Conservation (phyloP, 2,329 filamentous ascomycete species). For the Intubia oerlemansii region DNA sequence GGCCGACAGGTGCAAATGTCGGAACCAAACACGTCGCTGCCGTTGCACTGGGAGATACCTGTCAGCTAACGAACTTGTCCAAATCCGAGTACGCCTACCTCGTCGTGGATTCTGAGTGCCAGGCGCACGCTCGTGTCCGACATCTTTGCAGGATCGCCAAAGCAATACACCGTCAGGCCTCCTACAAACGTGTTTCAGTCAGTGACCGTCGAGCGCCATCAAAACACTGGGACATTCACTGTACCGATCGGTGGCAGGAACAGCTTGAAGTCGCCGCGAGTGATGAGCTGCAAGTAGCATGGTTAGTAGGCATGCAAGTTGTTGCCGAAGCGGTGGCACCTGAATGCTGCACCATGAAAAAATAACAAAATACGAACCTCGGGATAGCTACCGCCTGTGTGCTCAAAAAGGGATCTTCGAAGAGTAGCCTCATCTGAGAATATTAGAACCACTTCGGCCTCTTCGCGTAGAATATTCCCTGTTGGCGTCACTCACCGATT, state of each 20-base stretch:
- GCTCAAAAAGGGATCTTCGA: constrained; percentile 74
- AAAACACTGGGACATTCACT: neutral
- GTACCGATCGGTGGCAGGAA: constrained; percentile 82
- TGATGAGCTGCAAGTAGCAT: constrained; percentile 42
- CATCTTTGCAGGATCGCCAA: constrained; percentile 88
- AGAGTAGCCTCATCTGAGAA: constrained; percentile 60
- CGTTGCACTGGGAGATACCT: constrained; percentile 44
- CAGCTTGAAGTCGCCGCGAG: constrained; percentile 79
- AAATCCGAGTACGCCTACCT: too few relatives aligned
- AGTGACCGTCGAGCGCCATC: constrained; percentile 1
- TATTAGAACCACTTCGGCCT: too few relatives aligned
- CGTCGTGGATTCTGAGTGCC: constrained; percentile 61
- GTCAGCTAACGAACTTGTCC: neutral
- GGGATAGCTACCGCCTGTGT: constrained; percentile 88
- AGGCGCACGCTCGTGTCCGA: constrained; percentile 63
- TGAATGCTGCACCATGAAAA: neutral
- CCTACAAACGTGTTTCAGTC: too few relatives aligned
- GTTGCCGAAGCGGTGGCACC: neutral
- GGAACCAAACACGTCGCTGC: constrained; percentile 90
- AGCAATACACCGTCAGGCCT: constrained; percentile 89
- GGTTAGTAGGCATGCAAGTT: neutral
- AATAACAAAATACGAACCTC: constrained; percentile 34
- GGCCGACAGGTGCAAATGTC: constrained; percentile 95
- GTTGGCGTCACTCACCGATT: constrained; percentile 32
- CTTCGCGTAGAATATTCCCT: too few relatives aligned